Percentiles rank a stretch among this genome's conserved stretches.
phyloP scores from a whole-genome alignment of 108 stramenopile species.

The Craspedostauros australis region DNA sequence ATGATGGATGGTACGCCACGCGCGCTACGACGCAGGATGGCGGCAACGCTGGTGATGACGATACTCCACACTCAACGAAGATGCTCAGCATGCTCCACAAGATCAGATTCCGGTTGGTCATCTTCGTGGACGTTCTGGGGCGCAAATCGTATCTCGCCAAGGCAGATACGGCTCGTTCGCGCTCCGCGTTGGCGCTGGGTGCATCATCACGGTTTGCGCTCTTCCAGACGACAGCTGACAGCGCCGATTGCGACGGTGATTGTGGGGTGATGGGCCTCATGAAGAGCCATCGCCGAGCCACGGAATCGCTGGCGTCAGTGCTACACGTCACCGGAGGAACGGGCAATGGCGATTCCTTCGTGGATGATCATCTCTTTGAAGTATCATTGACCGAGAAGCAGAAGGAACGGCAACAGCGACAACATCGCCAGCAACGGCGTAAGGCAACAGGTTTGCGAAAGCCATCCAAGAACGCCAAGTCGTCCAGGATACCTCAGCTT shows the following conservation, averaged over 20 bases:
- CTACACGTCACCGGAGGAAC: conserved; percentile 1
- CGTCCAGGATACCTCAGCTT: no score
- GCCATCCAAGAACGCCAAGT: no score
- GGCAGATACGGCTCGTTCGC: conserved; percentile 23
- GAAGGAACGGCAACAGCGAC: no score
- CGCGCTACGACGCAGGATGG: conserved; percentile 25
- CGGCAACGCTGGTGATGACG: conserved; percentile 15
- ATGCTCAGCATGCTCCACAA: conserved; percentile 53
- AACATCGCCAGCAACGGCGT: no score
- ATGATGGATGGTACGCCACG: conserved; percentile 41
- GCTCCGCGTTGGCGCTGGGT: conserved; percentile 18
- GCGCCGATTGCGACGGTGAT: conserved; percentile 4
- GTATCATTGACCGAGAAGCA: no score
- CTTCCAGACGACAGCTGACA: not conserved
- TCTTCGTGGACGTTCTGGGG: conserved; percentile 50
- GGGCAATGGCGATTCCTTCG: not conserved
- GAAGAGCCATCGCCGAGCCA: conserved; percentile 23
- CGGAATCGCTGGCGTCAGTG: conserved; percentile 14
- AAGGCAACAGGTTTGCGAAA: no score
- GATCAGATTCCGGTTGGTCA: conserved; percentile 41
- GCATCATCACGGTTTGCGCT: conserved; percentile 14
- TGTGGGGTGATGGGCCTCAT: conserved; percentile 8
- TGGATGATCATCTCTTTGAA: no score
- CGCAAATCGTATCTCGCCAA: conserved; percentile 45
- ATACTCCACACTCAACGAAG: conserved; percentile 25